Evolutionary conservation across 129 eudicot species (phyloP), one percentile per base, ranked within the genome.

Genomic region (Artemisia annua): DNA sequence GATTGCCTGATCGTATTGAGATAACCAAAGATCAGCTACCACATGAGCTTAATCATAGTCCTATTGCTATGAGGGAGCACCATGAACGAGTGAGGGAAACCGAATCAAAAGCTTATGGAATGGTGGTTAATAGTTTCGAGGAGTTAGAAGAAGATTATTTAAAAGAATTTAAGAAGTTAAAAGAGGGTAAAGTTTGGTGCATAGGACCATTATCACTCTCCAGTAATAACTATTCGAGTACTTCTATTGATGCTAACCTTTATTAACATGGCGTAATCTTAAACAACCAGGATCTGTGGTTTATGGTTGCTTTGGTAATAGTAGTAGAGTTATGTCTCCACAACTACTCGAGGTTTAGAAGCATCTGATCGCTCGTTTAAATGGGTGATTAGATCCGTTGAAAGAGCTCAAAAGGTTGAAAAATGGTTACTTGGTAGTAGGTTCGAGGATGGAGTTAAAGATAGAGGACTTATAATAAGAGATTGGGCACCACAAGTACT

Each of bases 401-500:
- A 85, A 3, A 78, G 63, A 79, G 75, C 76, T 22, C 17, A 71
- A 6, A 91, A 86, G 58, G 10, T 83, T 0, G 85, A 83, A 67
- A 75, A 75, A 74, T 88, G 91, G 95, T 88, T n/a, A 12, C 4
- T 11, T 11, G 82, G 80, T 60, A 83, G 55, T 2, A 54, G 59
- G 2, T 87, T 86, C 43, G 96, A 84, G 7, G 0, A 79, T 46
- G 81, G 90, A 70, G 48, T 66, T 2, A 63, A 54, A 75, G 84
- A 82, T 6, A 80, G 85, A 57, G 96, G 88, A 2, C 62, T 90
- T 6, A 6, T 90, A 66, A 62, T 85, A 35, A 65, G 79, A 73
- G 89, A 89, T 20, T 88, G 89, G 96, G 88, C 89, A 0, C 96
- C 91, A 52, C 96, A 88, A 30, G 20, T 79, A 9, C 70, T 85